These are phyloP conservation scores for Mimosa bimucronata DNA, from an alignment of 306 rosid genomes.

Conservation along the genomic window DNA sequence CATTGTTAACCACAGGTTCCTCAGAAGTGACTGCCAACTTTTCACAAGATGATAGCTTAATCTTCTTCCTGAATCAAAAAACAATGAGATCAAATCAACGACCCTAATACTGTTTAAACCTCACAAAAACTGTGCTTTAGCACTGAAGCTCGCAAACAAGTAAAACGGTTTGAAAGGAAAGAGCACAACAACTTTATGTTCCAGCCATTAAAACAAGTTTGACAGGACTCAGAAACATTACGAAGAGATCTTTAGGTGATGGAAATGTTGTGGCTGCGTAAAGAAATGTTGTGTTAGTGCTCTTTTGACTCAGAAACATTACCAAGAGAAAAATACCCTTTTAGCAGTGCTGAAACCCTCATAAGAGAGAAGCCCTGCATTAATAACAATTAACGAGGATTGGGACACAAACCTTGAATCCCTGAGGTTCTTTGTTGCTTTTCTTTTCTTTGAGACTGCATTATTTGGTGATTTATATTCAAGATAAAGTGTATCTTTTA, in stretches of 20 bases:
- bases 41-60: slow-evolving; percentile 49
- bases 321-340: slow-evolving; percentile 4
- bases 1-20: slow-evolving; percentile 45
- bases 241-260: neutral
- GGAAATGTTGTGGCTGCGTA: neutral
- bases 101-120: slow-evolving; percentile 15
- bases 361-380: neutral
- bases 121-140: slow-evolving; percentile 16
- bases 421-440: slow-evolving; percentile 61
- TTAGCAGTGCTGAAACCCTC: slow-evolving; percentile 8
- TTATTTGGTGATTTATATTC: slow-evolving; percentile 39
- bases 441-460: slow-evolving; percentile 67
- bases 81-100: slow-evolving; percentile 37
- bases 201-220: neutral
- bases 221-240: neutral
- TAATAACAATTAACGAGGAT: neutral
- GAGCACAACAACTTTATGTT: neutral
- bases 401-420: slow-evolving; percentile 60
- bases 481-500: slow-evolving; percentile 43
- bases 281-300: too few species aligned
- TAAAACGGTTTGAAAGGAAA: slow-evolving; percentile 1
- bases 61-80: slow-evolving; percentile 69
- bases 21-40: slow-evolving; percentile 45
- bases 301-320: slow-evolving; percentile 16
- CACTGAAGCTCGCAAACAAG: neutral